Evolutionary conservation across 176 grass and related monocot species (phyloP), one percentile per base, ranked within the genome.

Genomic region (Alloteropsis semialata): DNA sequence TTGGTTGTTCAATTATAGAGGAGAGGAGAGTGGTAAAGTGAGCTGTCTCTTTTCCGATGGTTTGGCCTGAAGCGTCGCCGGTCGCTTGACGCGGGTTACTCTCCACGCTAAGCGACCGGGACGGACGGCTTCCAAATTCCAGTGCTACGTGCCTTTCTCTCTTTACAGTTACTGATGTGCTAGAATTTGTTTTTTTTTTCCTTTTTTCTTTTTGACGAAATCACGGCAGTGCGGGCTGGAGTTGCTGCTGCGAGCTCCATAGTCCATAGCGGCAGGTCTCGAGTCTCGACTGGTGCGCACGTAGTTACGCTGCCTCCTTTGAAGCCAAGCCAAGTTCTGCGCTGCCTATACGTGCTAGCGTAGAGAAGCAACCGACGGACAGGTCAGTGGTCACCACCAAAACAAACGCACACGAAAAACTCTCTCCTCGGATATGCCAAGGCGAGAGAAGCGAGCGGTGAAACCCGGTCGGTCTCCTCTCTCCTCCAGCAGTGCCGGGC

Each of bases 41-140:
- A 77, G 62, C 2, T 1, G 33, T 81, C 15, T 24, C 57, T 46
- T 68, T 81, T 75, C 15, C n/a, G 61, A 62, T 15, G 18, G 75
- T 85, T 85, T 69, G 76, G 76, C 8, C 41, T 24, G 76, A 61
- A 8, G 67, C 32, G 24, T 69, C 64, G 51, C 6, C 51, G 74
- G 75, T 69, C 38, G 49, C 50, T 44, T 69, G 77, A 60, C 62
- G n/a, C 39, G 62, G 76, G 60, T 54, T 81, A 84, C 7, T 80
- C 77, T 69, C 82, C 82, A 89, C 83, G 77, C 82, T 69, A 85
- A 85, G 77, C 82, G 44, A 45, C 78, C 54, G 15, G 17, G 1
- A 39, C 16, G 43, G 3, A 29, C 17, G 37, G 22, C 22, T 15
- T 38, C 22, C 8, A 29, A 11, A 38, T 74, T 37, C 58, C 19